Evolutionary conservation across 371 early-diverging fungal genomes (phyloP).

Genomic region (Phascolomyces articulosus): DNA sequence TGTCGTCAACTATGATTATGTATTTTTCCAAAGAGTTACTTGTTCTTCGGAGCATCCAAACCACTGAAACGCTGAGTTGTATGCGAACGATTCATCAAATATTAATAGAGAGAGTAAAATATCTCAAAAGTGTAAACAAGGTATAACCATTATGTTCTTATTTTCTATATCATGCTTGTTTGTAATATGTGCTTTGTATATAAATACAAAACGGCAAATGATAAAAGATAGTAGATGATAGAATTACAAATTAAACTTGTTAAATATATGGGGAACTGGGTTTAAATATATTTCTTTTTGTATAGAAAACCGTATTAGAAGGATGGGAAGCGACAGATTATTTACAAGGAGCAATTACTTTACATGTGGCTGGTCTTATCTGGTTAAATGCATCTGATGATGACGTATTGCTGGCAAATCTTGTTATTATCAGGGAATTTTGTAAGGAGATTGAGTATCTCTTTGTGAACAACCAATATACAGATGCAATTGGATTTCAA

Average conservation of each 20-base stretch:
- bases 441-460: conserved; percentile 60
- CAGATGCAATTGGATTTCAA: conserved; percentile 28
- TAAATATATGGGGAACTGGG: too few species aligned
- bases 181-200: too few species aligned
- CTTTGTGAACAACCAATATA: neutral
- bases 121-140: neutral
- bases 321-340: conserved; percentile 8
- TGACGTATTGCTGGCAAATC: conserved; percentile 58
- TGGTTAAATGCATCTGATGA: conserved; percentile 71
- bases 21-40: conserved; percentile 46
- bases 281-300: too few species aligned
- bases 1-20: conserved; percentile 51
- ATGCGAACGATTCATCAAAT: neutral
- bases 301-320: neutral
- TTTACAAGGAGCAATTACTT: conserved; percentile 63
- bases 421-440: conserved; percentile 58
- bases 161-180: neutral
- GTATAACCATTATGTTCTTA: neutral
- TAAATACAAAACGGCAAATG: too few species aligned
- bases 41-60: conserved; percentile 9
- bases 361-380: conserved; percentile 76
- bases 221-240: too few species aligned
- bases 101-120: neutral
- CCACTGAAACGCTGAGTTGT: neutral
- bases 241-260: too few species aligned